Conservation (phyloP, 2,329 filamentous ascomycete genomes). For the Cladobotryum mycophilum region DNA sequence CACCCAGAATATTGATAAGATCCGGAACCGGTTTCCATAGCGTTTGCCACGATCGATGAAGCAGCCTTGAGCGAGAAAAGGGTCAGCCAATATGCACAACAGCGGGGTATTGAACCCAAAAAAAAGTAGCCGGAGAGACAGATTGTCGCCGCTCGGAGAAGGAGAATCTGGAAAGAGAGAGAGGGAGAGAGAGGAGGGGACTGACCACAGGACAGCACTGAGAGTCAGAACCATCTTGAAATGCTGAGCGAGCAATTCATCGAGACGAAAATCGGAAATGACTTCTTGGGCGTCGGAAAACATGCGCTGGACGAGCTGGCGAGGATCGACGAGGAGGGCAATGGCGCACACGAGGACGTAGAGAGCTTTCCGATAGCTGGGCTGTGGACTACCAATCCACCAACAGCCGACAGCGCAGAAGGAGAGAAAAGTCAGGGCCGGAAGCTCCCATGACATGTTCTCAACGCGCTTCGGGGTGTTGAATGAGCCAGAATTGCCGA, state of each 20-base stretch:
- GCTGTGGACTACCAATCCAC: constrained; percentile 30
- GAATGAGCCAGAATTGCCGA: constrained; percentile 10
- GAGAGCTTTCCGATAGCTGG: constrained; percentile 26
- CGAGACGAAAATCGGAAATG: constrained; percentile 37
- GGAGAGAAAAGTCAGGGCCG: constrained; percentile 35
- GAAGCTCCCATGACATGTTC: constrained; percentile 40
- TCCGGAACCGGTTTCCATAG: constrained; percentile 86
- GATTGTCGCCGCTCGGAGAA: background rate
- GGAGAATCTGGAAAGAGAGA: background rate
- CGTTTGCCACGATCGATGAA: constrained; percentile 81
- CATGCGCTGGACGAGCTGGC: constrained; percentile 23
- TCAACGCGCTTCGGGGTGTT: constrained; percentile 24
- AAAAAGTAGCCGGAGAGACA: background rate
- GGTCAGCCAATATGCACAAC: constrained; percentile 3
- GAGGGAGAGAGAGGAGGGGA: constrained; percentile 5
- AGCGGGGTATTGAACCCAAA: background rate
- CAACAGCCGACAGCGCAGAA: constrained; percentile 32
- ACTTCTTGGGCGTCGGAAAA: constrained; percentile 23
- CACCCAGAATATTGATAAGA: constrained; percentile 81
- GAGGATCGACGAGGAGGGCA: constrained; percentile 28
- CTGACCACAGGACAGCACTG: constrained; percentile 46
- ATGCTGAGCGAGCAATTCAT: constrained; percentile 42
- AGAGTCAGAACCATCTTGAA: constrained; percentile 51
- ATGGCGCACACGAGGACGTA: constrained; percentile 26
- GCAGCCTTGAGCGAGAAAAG: constrained; percentile 51